These are phyloP conservation scores for Aphanomyces cochlioides DNA, from an alignment of 352 stramenopile genomes.

Conservation along the genomic window DNA sequence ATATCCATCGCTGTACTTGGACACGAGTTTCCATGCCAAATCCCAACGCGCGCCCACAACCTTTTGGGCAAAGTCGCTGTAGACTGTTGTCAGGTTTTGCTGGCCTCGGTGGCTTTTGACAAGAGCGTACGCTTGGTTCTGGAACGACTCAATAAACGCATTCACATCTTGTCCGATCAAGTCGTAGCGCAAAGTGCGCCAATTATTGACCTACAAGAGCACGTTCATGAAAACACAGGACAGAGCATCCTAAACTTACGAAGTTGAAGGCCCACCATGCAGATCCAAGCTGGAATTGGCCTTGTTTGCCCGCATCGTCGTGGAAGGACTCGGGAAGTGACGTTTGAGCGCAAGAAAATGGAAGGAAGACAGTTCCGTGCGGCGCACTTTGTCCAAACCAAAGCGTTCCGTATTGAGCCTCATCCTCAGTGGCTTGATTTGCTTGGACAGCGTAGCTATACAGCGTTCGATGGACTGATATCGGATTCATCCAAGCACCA, in stretches of 20 bases:
- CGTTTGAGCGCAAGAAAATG: constrained; percentile 17
- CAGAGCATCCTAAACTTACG: not conserved
- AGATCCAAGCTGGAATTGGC: constrained; percentile 30
- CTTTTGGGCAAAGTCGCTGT: constrained; percentile 26
- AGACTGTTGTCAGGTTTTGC: constrained; percentile 17
- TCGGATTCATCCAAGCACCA: constrained; percentile 83
- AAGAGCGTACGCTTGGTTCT: constrained; percentile 27
- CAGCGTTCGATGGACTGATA: constrained; percentile 89
- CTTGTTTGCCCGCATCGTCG: constrained; percentile 25
- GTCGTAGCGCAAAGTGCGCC: constrained; percentile 33
- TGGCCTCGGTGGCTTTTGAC: constrained; percentile 34
- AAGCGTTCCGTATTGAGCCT: not conserved
- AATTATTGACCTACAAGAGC: constrained; percentile 32
- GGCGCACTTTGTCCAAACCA: constrained; percentile 31
- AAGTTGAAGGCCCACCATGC: constrained; percentile 38
- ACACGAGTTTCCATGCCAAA: constrained; percentile 27
- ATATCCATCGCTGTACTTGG: constrained; percentile 32
- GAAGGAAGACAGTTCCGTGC: constrained; percentile 28
- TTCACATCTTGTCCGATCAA: constrained; percentile 26
- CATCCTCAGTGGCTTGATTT: not conserved
- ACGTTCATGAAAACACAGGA: not conserved
- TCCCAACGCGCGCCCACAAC: constrained; percentile 26
- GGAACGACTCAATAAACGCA: constrained; percentile 15
- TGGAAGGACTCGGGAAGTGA: constrained; percentile 24
- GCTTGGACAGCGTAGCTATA: constrained; percentile 76